Percentiles rank a stretch among this genome's conserved stretches.
Conservation (phyloP, 192 early-diverging fungal genomes). For the Cladochytrium replicatum region DNA sequence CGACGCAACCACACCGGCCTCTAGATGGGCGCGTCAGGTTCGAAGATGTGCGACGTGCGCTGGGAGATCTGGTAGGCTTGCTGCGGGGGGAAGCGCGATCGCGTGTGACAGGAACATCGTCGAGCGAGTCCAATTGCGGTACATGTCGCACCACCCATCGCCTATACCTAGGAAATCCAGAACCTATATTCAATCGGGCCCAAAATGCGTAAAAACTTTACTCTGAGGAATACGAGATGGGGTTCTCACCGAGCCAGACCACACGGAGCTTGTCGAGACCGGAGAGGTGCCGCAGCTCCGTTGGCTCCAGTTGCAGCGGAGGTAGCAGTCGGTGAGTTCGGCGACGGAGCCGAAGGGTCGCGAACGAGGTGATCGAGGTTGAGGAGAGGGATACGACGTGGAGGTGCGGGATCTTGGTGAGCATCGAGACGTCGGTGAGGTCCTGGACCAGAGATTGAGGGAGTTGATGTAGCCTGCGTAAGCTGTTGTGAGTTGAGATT, state of each 20-base stretch:
- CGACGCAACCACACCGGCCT: no score
- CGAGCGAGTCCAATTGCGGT: slow-evolving; percentile 21
- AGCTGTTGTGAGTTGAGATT: no score
- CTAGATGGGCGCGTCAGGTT: no score
- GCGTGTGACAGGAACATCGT: slow-evolving; percentile 24
- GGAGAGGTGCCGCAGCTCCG: slow-evolving; percentile 19
- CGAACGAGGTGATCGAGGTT: slow-evolving; percentile 17
- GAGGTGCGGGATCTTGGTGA: slow-evolving; percentile 14
- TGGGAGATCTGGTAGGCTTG: no score
- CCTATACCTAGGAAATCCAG: slow-evolving; percentile 10
- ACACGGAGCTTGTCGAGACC: slow-evolving; percentile 14
- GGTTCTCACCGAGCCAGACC: slow-evolving; percentile 35
- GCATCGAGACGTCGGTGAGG: slow-evolving; percentile 25
- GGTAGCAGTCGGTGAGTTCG: slow-evolving; percentile 23
- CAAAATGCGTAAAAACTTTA: not conserved
- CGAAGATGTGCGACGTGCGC: no score
- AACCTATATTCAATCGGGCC: not conserved
- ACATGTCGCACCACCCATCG: slow-evolving; percentile 12
- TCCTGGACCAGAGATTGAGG: slow-evolving; percentile 36
- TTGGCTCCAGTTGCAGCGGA: slow-evolving; percentile 26
- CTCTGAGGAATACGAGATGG: slow-evolving; percentile 14
- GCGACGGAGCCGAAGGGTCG: slow-evolving; percentile 1
- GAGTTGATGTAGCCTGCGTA: slow-evolving; percentile 23
- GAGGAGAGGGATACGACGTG: slow-evolving; percentile 33
- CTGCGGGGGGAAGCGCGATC: no score